phyloP scores from a whole-genome alignment of 139 green algal genomes.

The Haematococcus lacustris region DNA sequence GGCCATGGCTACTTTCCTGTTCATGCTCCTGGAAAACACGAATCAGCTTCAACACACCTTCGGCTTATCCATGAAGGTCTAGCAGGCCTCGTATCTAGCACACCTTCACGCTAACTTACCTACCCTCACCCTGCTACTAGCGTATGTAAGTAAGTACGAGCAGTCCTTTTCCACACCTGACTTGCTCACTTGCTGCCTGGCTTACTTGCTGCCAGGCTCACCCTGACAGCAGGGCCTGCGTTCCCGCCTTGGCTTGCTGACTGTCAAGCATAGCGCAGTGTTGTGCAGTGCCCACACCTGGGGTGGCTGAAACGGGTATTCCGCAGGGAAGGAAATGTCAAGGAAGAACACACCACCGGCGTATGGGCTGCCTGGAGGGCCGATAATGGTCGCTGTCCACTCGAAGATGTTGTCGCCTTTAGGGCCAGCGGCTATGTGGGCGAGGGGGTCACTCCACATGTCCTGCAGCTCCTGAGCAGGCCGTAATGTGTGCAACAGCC shows the following conservation, averaged over 20 bases:
- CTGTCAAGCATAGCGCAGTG: not conserved
- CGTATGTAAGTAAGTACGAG: too few relatives aligned
- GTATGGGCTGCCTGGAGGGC: constrained; percentile 82
- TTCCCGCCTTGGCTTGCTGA: not conserved
- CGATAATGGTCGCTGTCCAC: constrained; percentile 91
- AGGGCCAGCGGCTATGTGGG: constrained; percentile 87
- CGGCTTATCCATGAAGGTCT: too few relatives aligned
- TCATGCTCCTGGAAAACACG: not conserved
- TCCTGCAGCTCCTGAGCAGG: constrained; percentile 79
- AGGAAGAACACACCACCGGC: constrained; percentile 89
- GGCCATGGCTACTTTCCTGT: not conserved
- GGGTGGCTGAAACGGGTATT: constrained; percentile 94
- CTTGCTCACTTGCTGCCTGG: not conserved
- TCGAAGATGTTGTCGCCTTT: constrained; percentile 98
- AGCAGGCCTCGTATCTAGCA: too few relatives aligned
- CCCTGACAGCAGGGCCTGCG: not conserved
- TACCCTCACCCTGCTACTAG: too few relatives aligned
- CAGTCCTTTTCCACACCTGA: not conserved
- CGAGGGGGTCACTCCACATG: constrained; percentile 85
- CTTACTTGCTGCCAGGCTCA: not conserved
- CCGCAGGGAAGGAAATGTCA: constrained; percentile 87
- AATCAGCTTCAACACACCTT: not conserved
- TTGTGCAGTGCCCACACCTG: constrained; percentile 48
- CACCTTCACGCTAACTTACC: too few relatives aligned
- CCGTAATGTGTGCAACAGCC: not conserved